Percentiles rank a stretch among this genome's conserved stretches.
These are phyloP conservation scores for Aspergillus phoenicis DNA, from an alignment of 2,329 filamentous ascomycete genomes.

Conservation along the genomic window DNA sequence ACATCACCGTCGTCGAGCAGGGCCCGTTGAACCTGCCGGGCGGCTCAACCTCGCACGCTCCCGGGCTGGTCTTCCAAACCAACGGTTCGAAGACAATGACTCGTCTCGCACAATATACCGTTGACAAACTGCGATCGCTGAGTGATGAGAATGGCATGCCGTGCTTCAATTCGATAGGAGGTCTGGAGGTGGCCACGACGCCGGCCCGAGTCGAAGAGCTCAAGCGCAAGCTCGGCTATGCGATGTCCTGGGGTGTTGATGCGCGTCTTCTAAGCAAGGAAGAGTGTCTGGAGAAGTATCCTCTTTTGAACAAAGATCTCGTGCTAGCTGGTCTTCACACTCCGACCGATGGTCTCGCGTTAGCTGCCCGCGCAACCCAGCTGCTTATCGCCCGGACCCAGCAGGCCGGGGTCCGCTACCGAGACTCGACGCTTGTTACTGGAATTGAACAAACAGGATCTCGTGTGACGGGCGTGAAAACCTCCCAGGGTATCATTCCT, in stretches of 20 bases:
- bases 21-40: conserved; percentile 65
- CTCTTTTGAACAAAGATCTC: conserved; percentile 55
- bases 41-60: conserved; percentile 67
- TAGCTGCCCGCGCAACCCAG: conserved; percentile 64
- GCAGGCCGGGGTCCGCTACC: conserved; percentile 61
- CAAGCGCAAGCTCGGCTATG: conserved; percentile 64
- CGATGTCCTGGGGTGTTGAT: conserved; percentile 63
- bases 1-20: conserved; percentile 68
- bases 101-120: conserved; percentile 62
- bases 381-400: conserved; percentile 61
- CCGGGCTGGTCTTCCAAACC: conserved; percentile 66
- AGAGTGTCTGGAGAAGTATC: conserved; percentile 58
- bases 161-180: conserved; percentile 65
- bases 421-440: conserved; percentile 60
- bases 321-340: conserved; percentile 63
- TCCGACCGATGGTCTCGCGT: conserved; percentile 62
- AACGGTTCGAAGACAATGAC: conserved; percentile 54
- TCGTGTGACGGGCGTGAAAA: conserved; percentile 60
- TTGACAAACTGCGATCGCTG: conserved; percentile 61
- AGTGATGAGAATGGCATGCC: conserved; percentile 48
- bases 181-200: conserved; percentile 65
- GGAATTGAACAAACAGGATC: conserved; percentile 55
- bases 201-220: conserved; percentile 61
- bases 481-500: conserved; percentile 51
- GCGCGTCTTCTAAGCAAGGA: conserved; percentile 55